These are phyloP conservation scores for Phaeosphaeria sp. DNA, from an alignment of 2,329 filamentous ascomycete genomes.

Conservation along the genomic window DNA sequence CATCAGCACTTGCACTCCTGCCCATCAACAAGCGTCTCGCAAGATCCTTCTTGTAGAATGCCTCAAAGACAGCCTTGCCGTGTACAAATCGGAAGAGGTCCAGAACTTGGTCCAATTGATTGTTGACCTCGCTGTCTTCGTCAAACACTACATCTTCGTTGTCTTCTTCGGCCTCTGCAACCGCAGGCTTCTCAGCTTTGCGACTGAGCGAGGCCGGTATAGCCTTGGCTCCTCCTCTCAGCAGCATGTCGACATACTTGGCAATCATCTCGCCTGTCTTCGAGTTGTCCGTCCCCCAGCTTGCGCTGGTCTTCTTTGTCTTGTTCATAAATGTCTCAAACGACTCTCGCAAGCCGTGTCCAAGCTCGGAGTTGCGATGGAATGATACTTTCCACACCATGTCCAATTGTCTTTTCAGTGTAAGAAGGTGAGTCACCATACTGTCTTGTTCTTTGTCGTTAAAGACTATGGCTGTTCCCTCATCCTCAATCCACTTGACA, in stretches of 20 bases:
- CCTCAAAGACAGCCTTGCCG: constrained; percentile 96
- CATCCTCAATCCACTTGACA: constrained; percentile 75
- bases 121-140: constrained; percentile 89
- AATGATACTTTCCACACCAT: constrained; percentile 79
- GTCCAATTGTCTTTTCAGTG: constrained; percentile 81
- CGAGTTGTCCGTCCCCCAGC: constrained; percentile 82
- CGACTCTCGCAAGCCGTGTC: constrained; percentile 79
- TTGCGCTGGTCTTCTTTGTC: constrained; percentile 70
- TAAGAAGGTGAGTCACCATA: constrained; percentile 84
- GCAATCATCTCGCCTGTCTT: constrained; percentile 99
- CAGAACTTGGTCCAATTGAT: constrained; percentile 88
- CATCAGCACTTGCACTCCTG: constrained; percentile 90
- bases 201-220: constrained; percentile 73
- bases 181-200: constrained; percentile 59
- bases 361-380: constrained; percentile 74
- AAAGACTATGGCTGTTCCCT: constrained; percentile 79
- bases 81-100: constrained; percentile 97
- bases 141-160: constrained; percentile 71
- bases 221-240: constrained; percentile 86
- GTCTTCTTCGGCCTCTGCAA: constrained; percentile 67
- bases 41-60: constrained; percentile 98
- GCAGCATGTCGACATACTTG: constrained; percentile 89
- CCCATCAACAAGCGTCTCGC: constrained; percentile 89
- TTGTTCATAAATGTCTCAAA: constrained; percentile 95
- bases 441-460: constrained; percentile 79